phyloP scores from a whole-genome alignment of 2,329 filamentous ascomycete genomes.

The Dactylellina haptotyla region DNA sequence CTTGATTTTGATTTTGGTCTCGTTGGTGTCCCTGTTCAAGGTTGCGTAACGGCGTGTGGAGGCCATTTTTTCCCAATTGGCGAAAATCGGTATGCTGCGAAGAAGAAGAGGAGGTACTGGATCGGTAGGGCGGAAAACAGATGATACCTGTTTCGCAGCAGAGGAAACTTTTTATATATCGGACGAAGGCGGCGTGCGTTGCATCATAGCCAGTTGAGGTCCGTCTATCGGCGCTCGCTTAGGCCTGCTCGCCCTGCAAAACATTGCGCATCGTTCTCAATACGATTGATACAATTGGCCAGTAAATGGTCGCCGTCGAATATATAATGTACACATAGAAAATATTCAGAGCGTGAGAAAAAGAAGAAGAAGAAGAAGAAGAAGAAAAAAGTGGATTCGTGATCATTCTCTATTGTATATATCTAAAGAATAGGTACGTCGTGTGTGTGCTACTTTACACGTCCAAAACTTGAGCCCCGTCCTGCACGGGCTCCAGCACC shows the following conservation, averaged over 20 bases:
- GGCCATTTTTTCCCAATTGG: constrained; percentile 18
- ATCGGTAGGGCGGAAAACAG: no score
- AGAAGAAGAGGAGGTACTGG: no score
- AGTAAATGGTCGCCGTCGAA: not conserved
- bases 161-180: constrained; percentile 4
- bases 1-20: constrained; percentile 94
- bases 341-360: not conserved
- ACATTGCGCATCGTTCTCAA: not conserved
- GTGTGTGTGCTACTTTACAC: not conserved
- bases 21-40: constrained; percentile 90
- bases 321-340: no score
- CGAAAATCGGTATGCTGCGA: not conserved
- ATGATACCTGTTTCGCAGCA: no score
- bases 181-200: constrained; percentile 16
- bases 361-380: no score
- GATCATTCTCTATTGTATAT: no score
- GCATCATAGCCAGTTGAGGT: constrained; percentile 14
- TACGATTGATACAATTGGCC: not conserved
- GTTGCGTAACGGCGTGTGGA: constrained; percentile 72
- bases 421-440: no score
- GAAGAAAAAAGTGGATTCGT: no score
- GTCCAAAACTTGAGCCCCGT: constrained; percentile 55
- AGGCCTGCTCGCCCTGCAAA: constrained; percentile 2
- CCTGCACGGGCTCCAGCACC: constrained; percentile 79
- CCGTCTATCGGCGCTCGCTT: constrained; percentile 50